Percentiles rank a stretch among this genome's conserved stretches.
These are phyloP conservation scores for Fusarium sp. DNA, from an alignment of 2,329 filamentous ascomycete species.

Conservation along the genomic window DNA sequence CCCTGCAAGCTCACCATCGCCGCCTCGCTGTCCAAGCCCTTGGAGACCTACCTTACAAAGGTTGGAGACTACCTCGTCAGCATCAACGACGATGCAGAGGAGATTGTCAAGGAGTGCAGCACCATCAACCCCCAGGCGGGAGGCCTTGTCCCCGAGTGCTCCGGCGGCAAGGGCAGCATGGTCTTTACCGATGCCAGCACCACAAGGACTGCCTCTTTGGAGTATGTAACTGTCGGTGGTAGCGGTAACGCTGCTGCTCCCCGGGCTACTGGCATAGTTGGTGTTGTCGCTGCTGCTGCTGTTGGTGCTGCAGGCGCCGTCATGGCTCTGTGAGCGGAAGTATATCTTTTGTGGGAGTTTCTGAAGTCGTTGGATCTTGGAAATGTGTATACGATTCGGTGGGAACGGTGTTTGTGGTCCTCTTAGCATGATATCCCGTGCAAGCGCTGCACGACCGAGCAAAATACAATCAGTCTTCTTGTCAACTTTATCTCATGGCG, in stretches of 20 bases:
- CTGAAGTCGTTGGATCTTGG: not conserved
- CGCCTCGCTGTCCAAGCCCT: conserved; percentile 14
- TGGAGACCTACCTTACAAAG: conserved; percentile 26
- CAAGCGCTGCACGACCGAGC: not conserved
- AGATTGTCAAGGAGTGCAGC: conserved; percentile 14
- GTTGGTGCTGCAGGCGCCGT: conserved; percentile 12
- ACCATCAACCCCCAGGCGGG: not conserved
- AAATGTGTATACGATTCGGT: not conserved
- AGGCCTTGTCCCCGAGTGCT: not conserved
- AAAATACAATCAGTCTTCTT: not conserved
- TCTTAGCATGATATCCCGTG: not conserved
- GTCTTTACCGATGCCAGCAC: conserved; percentile 22
- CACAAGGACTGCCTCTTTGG: conserved; percentile 18
- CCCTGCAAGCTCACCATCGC: conserved; percentile 21
- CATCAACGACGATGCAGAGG: not conserved
- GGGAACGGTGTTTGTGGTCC: not conserved
- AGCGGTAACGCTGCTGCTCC: conserved; percentile 3
- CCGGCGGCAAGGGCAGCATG: conserved; percentile 1
- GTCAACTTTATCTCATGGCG: not conserved
- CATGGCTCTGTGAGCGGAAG: not conserved
- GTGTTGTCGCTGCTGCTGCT: conserved; percentile 13
- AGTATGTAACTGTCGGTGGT: conserved; percentile 3
- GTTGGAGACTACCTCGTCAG: conserved; percentile 9
- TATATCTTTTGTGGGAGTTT: not conserved
- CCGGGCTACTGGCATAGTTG: not conserved